Evolutionary conservation across 768 basidiomycete species (phyloP).

Genomic region (Tulasnella sp.): DNA sequence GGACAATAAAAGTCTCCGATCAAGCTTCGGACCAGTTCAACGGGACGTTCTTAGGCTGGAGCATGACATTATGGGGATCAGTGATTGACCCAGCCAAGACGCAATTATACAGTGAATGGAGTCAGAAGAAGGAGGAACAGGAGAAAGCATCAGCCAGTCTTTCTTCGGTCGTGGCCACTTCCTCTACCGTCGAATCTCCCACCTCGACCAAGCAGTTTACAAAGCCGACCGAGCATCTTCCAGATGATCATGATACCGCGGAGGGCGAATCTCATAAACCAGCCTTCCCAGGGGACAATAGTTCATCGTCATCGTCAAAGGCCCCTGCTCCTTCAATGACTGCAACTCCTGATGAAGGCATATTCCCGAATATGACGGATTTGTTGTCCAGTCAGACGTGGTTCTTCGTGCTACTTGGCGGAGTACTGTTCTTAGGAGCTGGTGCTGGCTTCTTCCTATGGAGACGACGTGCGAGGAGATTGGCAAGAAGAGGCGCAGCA

Average conservation of each 20-base stretch:
- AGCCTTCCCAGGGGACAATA: slow-evolving; percentile 37
- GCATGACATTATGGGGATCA: slow-evolving; percentile 84
- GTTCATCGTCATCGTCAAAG: slow-evolving; percentile 16
- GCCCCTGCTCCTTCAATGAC: slow-evolving; percentile 30
- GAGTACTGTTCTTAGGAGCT: slow-evolving; percentile 61
- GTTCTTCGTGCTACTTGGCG: slow-evolving; percentile 80
- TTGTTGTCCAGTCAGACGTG: slow-evolving; percentile 69
- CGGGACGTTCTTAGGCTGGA: slow-evolving; percentile 76
- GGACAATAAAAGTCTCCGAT: slow-evolving; percentile 82
- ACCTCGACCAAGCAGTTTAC: slow-evolving; percentile 46
- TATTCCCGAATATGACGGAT: slow-evolving; percentile 66
- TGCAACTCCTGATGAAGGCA: slow-evolving; percentile 64
- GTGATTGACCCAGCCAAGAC: slow-evolving; percentile 58
- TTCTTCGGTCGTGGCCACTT: slow-evolving; percentile 29
- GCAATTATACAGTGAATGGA: slow-evolving; percentile 35
- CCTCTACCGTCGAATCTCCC: slow-evolving; percentile 26
- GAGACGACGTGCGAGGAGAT: slow-evolving; percentile 39
- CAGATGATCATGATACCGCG: slow-evolving; percentile 69
- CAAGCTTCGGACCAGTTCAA: slow-evolving; percentile 45
- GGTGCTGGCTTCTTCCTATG: slow-evolving; percentile 67
- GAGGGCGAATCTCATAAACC: slow-evolving; percentile 72
- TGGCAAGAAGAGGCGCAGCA: slow-evolving; percentile 29
- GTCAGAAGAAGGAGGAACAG: slow-evolving; percentile 17
- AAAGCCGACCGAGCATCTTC: slow-evolving; percentile 80
- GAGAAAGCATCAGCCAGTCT: slow-evolving; percentile 20